phyloP scores from a whole-genome alignment of 1,139 yeast species.

The Lodderomyces beijingensis region DNA sequence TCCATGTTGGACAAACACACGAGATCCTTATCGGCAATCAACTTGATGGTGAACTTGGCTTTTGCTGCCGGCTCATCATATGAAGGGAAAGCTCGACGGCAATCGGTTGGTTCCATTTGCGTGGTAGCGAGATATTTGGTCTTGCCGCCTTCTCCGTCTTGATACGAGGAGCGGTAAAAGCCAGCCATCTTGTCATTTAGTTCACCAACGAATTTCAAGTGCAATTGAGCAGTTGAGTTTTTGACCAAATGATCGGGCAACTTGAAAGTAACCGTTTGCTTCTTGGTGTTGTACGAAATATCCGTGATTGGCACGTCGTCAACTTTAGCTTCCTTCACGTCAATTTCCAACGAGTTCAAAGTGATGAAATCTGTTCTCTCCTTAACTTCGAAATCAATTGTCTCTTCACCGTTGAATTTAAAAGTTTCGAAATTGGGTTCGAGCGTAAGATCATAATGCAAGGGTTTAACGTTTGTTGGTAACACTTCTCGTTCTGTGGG shows the following conservation, averaged over 20 bases:
- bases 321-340: constrained; percentile 50
- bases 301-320: constrained; percentile 29
- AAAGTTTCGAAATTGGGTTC: constrained; percentile 73
- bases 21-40: constrained; percentile 55
- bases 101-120: constrained; percentile 87
- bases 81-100: constrained; percentile 88
- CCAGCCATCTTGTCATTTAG: constrained; percentile 85
- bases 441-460: constrained; percentile 63
- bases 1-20: constrained; percentile 84
- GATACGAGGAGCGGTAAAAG: constrained; percentile 72
- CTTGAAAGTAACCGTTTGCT: constrained; percentile 62
- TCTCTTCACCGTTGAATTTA: constrained; percentile 64
- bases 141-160: constrained; percentile 54
- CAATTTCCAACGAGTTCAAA: constrained; percentile 64
- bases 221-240: constrained; percentile 43
- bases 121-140: constrained; percentile 71
- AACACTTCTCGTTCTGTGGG: constrained; percentile 56
- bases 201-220: constrained; percentile 61
- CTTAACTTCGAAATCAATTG: constrained; percentile 60
- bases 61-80: constrained; percentile 84
- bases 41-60: constrained; percentile 67
- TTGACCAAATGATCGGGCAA: constrained; percentile 45
- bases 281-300: constrained; percentile 44
- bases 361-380: constrained; percentile 49
- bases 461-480: constrained; percentile 69